Conservation (phyloP, 495 filamentous ascomycete genomes). For the Penicillium longicatenatum region DNA sequence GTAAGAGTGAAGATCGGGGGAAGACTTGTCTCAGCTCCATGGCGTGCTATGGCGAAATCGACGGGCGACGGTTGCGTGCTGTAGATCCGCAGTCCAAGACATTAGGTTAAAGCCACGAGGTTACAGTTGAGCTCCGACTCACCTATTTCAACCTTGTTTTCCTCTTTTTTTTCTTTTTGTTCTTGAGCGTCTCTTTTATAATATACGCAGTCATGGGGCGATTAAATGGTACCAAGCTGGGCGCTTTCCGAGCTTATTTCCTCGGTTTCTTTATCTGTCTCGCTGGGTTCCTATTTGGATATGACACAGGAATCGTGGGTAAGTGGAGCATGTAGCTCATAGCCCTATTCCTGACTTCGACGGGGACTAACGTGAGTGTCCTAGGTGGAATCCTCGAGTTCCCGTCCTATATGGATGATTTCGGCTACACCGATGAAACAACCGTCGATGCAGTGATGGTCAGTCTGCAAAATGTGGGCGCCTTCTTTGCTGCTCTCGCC, state of each 20-base stretch:
- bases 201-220: conserved; percentile 13
- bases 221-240: conserved; percentile 26
- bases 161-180: background rate
- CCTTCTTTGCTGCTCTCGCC: conserved; percentile 39
- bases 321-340: conserved; percentile 1
- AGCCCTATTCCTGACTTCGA: background rate
- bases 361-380: background rate
- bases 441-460: conserved; percentile 34
- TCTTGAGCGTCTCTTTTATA: background rate
- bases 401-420: conserved; percentile 25
- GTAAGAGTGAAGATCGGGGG: background rate
- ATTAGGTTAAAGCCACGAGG: conserved; percentile 6
- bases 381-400: conserved; percentile 30
- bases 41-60: conserved; percentile 35
- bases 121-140: background rate
- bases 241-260: conserved; percentile 32
- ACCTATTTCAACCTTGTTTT: conserved; percentile 5
- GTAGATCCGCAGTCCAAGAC: background rate
- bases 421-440: conserved; percentile 29
- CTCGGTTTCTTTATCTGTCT: conserved; percentile 32
- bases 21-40: conserved; percentile 10
- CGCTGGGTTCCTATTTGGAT: conserved; percentile 32
- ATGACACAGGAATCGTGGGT: conserved; percentile 34
- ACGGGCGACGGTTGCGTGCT: conserved; percentile 26
- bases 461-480: conserved; percentile 31